A percentile compares a stretch with the other conserved stretches of the same genome.
These are phyloP conservation scores for Fagus crenata DNA, from an alignment of 306 rosid genomes.

Conservation along the genomic window DNA sequence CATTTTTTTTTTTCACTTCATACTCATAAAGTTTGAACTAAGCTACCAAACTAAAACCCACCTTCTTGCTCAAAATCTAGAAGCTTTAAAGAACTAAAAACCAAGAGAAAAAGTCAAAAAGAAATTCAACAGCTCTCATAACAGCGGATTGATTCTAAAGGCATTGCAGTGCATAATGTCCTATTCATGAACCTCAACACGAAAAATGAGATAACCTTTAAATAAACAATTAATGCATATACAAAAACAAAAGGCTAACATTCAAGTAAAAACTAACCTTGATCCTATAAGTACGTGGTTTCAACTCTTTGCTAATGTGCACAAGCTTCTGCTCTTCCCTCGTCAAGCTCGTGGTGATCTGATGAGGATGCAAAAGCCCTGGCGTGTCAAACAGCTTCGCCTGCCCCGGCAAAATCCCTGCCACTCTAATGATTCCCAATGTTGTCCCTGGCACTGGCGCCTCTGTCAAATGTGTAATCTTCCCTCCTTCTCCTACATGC, in stretches of 20 bases:
- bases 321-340: constrained; percentile 91
- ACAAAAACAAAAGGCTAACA: neutral
- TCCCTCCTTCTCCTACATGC: constrained; percentile 62
- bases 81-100: neutral
- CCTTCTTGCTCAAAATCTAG: neutral
- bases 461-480: constrained; percentile 73
- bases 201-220: neutral
- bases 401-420: constrained; percentile 77
- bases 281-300: constrained; percentile 87
- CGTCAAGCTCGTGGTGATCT: constrained; percentile 74
- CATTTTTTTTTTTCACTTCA: neutral
- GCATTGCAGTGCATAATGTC: neutral
- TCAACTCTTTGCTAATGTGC: constrained; percentile 81
- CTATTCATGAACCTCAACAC: neutral
- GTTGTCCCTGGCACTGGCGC: constrained; percentile 98
- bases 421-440: constrained; percentile 89
- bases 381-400: constrained; percentile 93
- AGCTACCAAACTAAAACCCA: neutral
- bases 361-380: constrained; percentile 86
- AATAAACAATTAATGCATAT: too few species aligned
- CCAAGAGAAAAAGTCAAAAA: neutral
- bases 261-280: constrained; percentile 55
- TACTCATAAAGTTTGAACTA: neutral
- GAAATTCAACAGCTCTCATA: too few species aligned
- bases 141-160: too few species aligned